A percentile compares a stretch with the other conserved stretches of the same genome.
Evolutionary conservation across 345 rosid genomes (phyloP).

Genomic region (Brassica juncea): DNA sequence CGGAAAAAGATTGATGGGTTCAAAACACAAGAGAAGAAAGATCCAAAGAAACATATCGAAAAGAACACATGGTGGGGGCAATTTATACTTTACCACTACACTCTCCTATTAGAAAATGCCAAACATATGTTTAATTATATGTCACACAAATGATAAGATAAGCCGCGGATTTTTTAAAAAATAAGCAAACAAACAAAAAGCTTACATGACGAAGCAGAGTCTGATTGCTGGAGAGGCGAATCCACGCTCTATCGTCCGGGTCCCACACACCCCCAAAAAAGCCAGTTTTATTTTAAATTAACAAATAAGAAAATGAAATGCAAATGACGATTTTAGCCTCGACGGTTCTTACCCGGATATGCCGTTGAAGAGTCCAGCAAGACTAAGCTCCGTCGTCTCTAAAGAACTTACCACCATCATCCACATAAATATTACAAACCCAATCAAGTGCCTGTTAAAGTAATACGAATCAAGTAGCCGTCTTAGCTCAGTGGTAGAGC

Average conservation of each 20-base stretch:
- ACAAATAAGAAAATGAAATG: not conserved
- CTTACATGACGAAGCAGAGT: conserved; percentile 34
- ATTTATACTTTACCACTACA: conserved; percentile 18
- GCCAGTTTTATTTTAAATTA: not conserved
- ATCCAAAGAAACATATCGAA: conserved; percentile 23
- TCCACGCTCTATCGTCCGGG: conserved; percentile 42
- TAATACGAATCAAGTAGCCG: not conserved
- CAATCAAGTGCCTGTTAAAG: conserved; percentile 64
- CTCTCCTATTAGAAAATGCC: conserved; percentile 7
- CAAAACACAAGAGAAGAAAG: conserved; percentile 26
- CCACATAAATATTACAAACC: conserved; percentile 65
- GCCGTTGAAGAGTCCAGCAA: conserved; percentile 43
- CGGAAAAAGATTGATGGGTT: not conserved
- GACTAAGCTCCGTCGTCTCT: conserved; percentile 58
- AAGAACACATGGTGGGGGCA: conserved; percentile 36
- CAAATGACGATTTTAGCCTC: conserved; percentile 30
- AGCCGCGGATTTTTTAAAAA: not conserved
- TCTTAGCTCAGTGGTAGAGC: not conserved
- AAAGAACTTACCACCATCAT: conserved; percentile 58
- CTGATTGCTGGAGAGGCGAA: conserved; percentile 33
- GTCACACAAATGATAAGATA: conserved; percentile 18
- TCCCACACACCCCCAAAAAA: conserved; percentile 20
- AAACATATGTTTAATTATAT: not conserved
- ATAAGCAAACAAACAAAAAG: conserved; percentile 9
- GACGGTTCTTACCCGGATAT: conserved; percentile 50